Conservation (phyloP, 2,329 filamentous ascomycete species). For the Paecilomyces niveus region DNA sequence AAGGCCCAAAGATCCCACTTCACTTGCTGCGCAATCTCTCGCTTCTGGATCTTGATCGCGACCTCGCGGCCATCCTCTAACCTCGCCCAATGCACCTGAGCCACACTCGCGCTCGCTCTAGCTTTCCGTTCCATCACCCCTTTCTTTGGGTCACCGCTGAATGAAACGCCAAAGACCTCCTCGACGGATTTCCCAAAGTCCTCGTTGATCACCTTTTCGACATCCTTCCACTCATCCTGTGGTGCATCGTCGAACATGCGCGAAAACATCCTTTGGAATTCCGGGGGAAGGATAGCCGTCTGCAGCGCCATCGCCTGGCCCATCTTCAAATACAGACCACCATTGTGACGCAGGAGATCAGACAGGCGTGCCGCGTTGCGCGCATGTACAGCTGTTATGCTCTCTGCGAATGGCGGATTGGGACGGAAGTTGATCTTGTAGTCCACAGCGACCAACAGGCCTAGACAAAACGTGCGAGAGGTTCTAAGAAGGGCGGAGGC, state of each 20-base stretch:
- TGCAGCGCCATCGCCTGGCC: slow-evolving; percentile 99
- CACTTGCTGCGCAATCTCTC: slow-evolving; percentile 84
- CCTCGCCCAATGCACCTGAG: slow-evolving; percentile 92
- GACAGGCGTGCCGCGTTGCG: slow-evolving; percentile 80
- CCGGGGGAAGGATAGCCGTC: slow-evolving; percentile 82
- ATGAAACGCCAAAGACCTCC: slow-evolving; percentile 88
- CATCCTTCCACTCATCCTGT: slow-evolving; percentile 80
- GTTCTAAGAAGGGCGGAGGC: slow-evolving; percentile 73
- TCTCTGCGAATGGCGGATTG: slow-evolving; percentile 65
- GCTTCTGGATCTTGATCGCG: slow-evolving; percentile 93
- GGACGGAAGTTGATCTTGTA: slow-evolving; percentile 95
- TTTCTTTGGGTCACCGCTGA: slow-evolving; percentile 56
- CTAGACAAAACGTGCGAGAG: slow-evolving; percentile 71
- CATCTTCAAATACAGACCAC: slow-evolving; percentile 93
- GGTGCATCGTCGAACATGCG: slow-evolving; percentile 98
- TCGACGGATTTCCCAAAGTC: slow-evolving; percentile 82
- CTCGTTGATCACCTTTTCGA: slow-evolving; percentile 75
- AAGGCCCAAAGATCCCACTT: slow-evolving; percentile 95
- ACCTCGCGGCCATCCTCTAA: slow-evolving; percentile 82
- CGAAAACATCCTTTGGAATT: slow-evolving; percentile 93
- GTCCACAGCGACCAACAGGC: slow-evolving; percentile 75
- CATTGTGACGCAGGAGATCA: slow-evolving; percentile 74
- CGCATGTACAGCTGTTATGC: slow-evolving; percentile 69
- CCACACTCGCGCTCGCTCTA: slow-evolving; percentile 77
- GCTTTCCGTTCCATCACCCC: slow-evolving; percentile 65